Evolutionary conservation across 1,284 basidiomycete genomes (phyloP).

Genomic region (Microbotryum violaceum): DNA sequence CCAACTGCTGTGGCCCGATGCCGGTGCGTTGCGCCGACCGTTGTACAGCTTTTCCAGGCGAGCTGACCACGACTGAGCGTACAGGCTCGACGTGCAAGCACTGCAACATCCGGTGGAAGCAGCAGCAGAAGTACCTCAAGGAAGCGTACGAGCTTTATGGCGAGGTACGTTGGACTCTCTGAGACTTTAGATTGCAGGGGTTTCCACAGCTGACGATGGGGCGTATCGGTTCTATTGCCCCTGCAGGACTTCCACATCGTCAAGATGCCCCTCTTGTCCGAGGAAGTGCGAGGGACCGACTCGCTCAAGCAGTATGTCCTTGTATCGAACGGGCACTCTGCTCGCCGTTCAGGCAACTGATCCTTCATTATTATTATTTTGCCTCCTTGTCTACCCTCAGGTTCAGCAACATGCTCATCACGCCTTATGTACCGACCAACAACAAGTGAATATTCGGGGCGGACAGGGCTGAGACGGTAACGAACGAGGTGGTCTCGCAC

Average conservation of each 20-base stretch:
- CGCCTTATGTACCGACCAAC: slow-evolving; percentile 22
- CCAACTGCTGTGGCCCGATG: slow-evolving; percentile 88
- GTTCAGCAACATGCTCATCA: slow-evolving; percentile 36
- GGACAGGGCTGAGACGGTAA: too few relatives aligned
- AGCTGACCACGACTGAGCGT: background rate
- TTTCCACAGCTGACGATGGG: background rate
- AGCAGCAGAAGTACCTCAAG: slow-evolving; percentile 93
- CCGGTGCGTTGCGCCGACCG: slow-evolving; percentile 50
- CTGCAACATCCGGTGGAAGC: slow-evolving; percentile 85
- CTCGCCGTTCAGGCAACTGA: background rate
- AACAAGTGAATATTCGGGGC: too few relatives aligned
- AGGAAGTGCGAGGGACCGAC: slow-evolving; percentile 91
- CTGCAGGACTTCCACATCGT: slow-evolving; percentile 85
- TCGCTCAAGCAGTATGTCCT: slow-evolving; percentile 65
- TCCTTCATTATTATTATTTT: background rate
- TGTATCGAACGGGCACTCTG: background rate
- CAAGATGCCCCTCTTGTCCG: slow-evolving; percentile 83
- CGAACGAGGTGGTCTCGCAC: too few relatives aligned
- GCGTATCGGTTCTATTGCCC: background rate
- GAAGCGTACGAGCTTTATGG: slow-evolving; percentile 87
- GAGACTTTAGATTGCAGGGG: too few relatives aligned
- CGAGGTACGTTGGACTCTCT: slow-evolving; percentile 11
- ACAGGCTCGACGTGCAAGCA: slow-evolving; percentile 87
- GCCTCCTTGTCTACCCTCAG: slow-evolving; percentile 12
- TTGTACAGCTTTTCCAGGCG: slow-evolving; percentile 2